Evolutionary conservation across 2,329 filamentous ascomycete genomes (phyloP), one percentile per base, ranked within the genome.

Genomic region (Celoporthe dispersa): DNA sequence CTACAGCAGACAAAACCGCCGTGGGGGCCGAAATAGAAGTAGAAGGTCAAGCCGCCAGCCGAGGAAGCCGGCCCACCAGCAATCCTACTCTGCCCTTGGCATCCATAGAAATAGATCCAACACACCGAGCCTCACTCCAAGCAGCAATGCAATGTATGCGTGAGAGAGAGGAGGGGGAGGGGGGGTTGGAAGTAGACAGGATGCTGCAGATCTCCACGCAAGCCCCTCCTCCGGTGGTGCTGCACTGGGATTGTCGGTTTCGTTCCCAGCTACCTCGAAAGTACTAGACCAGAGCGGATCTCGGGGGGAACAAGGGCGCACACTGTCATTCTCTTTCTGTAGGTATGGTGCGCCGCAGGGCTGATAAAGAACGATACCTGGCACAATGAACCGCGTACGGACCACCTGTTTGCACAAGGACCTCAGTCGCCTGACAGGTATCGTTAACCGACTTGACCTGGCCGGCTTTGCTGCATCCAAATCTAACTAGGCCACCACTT

Each of bases 11-110:
- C 5, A 22, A 8, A n/a, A 44, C 60, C 9, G 22, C 59, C 9
- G 22, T n/a, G n/a, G 37, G 37, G 35, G 60, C 37, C 37, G 16
- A 22, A 55, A 35, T 22, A 53, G 41, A 37, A 63, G 41, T 25
- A 64, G 37, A 37, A 65, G 33, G n/a, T 48, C 9, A 25, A 28
- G 19, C 57, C 39, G 65, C 63, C 57, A 68, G 66, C 59, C 57
- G 37, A 60, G 31, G 33, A 22, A 60, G 57, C 33, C 31, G 57
- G 57, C 16, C 57, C 57, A 37, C 53, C 51, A 11, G 37, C 22
- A n/a, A 59, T 66, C 53, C 64, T 59, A 28, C 16, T 28, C 5
- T 48, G 11, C 22, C 22, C 33, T 60, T 57, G 51, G 63, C 44
- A 19, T 35, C 19, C 5, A 48, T 48, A 41, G 31, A 66, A 66